Percentiles rank a stretch among this genome's conserved stretches.
Conservation (phyloP, 2,329 filamentous ascomycete genomes). For the Chlorencoelia australis region DNA sequence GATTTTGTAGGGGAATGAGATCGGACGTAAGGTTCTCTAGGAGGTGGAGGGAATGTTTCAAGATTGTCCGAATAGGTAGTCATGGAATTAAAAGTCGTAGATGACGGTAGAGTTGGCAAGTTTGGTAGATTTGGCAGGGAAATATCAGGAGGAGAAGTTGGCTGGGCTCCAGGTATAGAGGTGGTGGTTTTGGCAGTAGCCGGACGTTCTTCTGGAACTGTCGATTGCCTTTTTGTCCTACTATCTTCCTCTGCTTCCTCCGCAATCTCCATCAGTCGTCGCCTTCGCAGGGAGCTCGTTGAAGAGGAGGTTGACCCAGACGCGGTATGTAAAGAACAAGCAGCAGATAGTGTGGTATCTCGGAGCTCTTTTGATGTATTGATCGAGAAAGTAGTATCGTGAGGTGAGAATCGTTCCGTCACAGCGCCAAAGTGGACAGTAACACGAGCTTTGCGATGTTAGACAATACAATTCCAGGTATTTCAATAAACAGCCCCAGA, state of each 20-base stretch:
- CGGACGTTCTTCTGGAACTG: conserved; percentile 36
- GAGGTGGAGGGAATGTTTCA: conserved; percentile 22
- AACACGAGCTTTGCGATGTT: conserved; percentile 56
- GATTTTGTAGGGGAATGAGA: conserved; percentile 15
- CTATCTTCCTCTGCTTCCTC: conserved; percentile 67
- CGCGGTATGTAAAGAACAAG: conserved; percentile 81
- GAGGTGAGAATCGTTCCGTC: conserved; percentile 67
- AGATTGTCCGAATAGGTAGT: conserved; percentile 10
- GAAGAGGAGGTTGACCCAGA: conserved; percentile 80
- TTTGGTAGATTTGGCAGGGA: conserved; percentile 10
- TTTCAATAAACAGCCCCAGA: conserved; percentile 15
- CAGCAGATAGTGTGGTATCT: conserved; percentile 78
- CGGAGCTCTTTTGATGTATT: conserved; percentile 66
- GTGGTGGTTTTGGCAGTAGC: conserved; percentile 20
- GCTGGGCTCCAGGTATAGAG: conserved; percentile 8
- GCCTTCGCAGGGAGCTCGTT: conserved; percentile 65
- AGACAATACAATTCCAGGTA: conserved; percentile 16
- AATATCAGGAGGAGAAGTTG: conserved; percentile 7
- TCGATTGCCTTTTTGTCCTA: conserved; percentile 49
- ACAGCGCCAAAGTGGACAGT: conserved; percentile 61
- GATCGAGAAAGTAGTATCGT: conserved; percentile 78
- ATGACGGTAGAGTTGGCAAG: conserved; percentile 11
- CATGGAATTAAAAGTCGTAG: no score
- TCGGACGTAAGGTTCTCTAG: conserved; percentile 7
- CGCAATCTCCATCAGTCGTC: conserved; percentile 82